These are phyloP conservation scores for Collybia sordida DNA, from an alignment of 768 basidiomycete genomes.

Conservation along the genomic window DNA sequence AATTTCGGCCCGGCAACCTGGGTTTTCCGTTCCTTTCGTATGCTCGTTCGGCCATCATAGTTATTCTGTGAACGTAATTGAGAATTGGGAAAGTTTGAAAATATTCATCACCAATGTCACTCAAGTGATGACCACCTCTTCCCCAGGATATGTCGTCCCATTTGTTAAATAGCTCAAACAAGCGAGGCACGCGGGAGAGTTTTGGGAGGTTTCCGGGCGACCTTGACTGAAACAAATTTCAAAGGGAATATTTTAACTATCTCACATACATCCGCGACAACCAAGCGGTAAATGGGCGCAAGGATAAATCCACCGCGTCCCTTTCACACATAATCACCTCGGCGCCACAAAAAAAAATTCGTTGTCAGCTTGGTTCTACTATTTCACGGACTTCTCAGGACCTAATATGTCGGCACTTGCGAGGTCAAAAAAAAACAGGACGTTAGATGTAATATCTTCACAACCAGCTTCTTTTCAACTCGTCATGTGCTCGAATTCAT, in stretches of 20 bases:
- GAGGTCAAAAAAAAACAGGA: no score
- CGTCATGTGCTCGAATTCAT: no score
- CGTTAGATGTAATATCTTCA: no score
- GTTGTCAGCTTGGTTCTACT: no score
- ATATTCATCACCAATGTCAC: background rate
- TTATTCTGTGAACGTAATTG: constrained; percentile 8
- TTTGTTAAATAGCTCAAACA: background rate
- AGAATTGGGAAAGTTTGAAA: background rate
- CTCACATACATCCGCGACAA: background rate
- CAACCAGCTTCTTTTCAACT: no score
- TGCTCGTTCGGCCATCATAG: constrained; percentile 16
- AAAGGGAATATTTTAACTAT: background rate
- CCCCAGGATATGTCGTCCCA: background rate
- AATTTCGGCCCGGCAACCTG: constrained; percentile 18
- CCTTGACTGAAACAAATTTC: background rate
- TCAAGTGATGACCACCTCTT: background rate
- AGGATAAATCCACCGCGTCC: no score
- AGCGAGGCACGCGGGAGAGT: constrained; percentile 14
- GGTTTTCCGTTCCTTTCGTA: constrained; percentile 38
- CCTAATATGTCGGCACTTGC: no score
- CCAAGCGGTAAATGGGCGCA: background rate
- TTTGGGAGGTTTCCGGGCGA: background rate
- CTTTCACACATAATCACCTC: no score
- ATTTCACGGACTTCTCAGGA: no score
- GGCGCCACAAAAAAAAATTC: no score